phyloP scores from a whole-genome alignment of 176 grass and related monocot species.

The Carex myosuroides region DNA sequence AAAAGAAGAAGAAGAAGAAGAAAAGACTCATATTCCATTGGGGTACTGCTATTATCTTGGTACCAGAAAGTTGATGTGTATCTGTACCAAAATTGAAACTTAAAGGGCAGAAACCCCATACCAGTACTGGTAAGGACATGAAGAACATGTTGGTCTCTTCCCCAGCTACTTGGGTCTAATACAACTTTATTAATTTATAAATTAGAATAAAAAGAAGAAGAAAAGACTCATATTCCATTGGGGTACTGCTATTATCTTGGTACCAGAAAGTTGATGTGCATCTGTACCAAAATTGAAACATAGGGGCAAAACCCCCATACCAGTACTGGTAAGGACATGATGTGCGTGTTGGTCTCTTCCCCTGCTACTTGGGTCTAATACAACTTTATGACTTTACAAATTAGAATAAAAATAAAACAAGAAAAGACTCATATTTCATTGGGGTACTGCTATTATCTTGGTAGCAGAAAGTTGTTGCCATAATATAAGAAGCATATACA shows the following conservation, averaged over 20 bases:
- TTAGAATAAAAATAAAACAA: not conserved
- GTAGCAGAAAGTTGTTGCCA: not conserved
- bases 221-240: too few relatives aligned
- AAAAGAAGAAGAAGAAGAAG: too few relatives aligned
- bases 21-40: too few relatives aligned
- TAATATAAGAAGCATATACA: not conserved
- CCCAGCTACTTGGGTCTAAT: too few relatives aligned
- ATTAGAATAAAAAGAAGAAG: too few relatives aligned
- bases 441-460: not conserved
- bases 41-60: too few relatives aligned
- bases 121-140: too few relatives aligned
- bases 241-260: too few relatives aligned
- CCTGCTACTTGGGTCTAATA: not conserved
- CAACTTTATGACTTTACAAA: not conserved
- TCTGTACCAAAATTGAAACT: not conserved
- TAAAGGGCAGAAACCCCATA: not conserved
- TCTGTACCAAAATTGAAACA: not conserved
- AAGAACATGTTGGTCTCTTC: too few relatives aligned
- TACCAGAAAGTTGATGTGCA: too few relatives aligned
- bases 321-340: not conserved
- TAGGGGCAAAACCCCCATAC: not conserved
- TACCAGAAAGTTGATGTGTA: too few relatives aligned
- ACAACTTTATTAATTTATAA: too few relatives aligned
- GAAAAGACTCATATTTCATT: not conserved
- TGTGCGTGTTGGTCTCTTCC: not conserved